Percentiles rank a stretch among this genome's conserved stretches.
Conservation (phyloP, 2,329 filamentous ascomycete species). For the Hawksworthiomyces lignivorus region DNA sequence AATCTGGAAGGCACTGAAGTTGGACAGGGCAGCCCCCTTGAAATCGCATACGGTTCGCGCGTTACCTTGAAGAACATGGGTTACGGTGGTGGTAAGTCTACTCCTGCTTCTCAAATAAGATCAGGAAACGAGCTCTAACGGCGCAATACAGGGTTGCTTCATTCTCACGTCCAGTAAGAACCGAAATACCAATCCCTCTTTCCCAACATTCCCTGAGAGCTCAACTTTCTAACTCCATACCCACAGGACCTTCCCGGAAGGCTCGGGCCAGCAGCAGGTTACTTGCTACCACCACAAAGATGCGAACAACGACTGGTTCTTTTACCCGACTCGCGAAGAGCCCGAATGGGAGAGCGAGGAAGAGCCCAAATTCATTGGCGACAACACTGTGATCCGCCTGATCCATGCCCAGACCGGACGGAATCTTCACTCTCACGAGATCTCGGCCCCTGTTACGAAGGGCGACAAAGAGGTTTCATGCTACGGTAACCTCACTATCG, state of each 20-base stretch:
- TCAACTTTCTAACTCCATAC: not conserved
- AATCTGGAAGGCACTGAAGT: conserved; percentile 92
- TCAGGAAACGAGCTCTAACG: not conserved
- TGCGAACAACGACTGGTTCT: conserved; percentile 99
- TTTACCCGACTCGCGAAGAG: conserved; percentile 84
- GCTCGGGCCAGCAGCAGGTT: conserved; percentile 88
- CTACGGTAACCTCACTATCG: conserved; percentile 92
- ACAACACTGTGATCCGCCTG: conserved; percentile 73
- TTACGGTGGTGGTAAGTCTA: conserved; percentile 65
- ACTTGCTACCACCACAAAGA: conserved; percentile 99
- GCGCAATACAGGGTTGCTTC: conserved; percentile 57
- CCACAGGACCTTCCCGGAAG: conserved; percentile 71
- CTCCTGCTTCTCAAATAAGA: no score
- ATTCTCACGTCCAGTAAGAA: conserved; percentile 76
- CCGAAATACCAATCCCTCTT: no score
- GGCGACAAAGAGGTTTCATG: conserved; percentile 85
- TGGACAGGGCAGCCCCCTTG: conserved; percentile 87
- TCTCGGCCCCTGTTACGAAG: conserved; percentile 84
- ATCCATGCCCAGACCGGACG: conserved; percentile 94
- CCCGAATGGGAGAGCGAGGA: conserved; percentile 63
- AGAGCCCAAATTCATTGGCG: conserved; percentile 67
- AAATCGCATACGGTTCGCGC: conserved; percentile 81
- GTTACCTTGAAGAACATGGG: conserved; percentile 99
- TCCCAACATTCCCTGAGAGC: no score
- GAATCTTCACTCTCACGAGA: conserved; percentile 91